Evolutionary conservation across 1,139 yeast genomes (phyloP).

Genomic region (Debaryomyces psychrophilus): DNA sequence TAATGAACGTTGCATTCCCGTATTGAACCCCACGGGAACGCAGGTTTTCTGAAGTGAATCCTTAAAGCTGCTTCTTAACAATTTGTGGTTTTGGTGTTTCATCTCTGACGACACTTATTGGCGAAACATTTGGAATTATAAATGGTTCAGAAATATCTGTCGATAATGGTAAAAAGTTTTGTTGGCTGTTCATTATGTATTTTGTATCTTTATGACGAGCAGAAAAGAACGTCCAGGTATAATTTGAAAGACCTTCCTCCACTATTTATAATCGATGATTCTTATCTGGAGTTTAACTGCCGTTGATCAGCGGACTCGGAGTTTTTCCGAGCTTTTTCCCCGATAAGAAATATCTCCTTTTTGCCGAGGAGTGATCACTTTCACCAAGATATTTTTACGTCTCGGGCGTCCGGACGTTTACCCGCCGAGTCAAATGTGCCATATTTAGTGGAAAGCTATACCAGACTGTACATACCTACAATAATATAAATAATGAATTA

Average conservation of each 20-base stretch:
- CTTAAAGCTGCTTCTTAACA: not conserved
- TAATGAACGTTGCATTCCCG: not conserved
- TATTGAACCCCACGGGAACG: not conserved
- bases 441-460: not conserved
- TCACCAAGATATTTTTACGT: not conserved
- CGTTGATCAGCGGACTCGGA: not conserved
- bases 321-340: constrained; percentile 5
- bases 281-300: constrained; percentile 4
- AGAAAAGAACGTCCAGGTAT: too few relatives aligned
- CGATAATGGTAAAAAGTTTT: constrained; percentile 52
- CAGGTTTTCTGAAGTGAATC: not conserved
- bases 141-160: constrained; percentile 63
- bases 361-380: not conserved
- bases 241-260: not conserved
- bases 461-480: not conserved
- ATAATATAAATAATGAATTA: not conserved
- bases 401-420: not conserved
- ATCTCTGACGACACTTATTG: constrained; percentile 43
- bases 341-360: not conserved
- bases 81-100: constrained; percentile 2
- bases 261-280: not conserved
- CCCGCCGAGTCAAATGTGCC: too few relatives aligned
- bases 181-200: constrained; percentile 3
- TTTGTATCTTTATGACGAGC: too few relatives aligned
- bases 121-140: constrained; percentile 65